These are phyloP conservation scores for Quercus variabilis DNA, from an alignment of 306 rosid genomes.

Conservation along the genomic window DNA sequence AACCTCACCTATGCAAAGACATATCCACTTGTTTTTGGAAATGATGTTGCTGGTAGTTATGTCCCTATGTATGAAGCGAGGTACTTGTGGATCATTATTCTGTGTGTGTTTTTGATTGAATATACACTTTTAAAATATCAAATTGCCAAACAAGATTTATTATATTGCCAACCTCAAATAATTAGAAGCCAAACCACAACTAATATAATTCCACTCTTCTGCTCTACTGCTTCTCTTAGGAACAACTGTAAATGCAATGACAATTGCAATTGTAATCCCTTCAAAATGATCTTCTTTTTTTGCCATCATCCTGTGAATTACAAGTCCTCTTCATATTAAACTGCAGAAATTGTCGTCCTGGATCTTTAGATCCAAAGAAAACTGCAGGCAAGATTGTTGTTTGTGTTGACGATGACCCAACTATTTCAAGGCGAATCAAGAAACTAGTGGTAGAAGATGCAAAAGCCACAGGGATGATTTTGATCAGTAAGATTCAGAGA, in stretches of 20 bases:
- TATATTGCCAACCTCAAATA: not conserved
- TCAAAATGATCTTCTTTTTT: not conserved
- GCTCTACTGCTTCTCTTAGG: too few relatives aligned
- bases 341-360: constrained; percentile 85
- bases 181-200: not conserved
- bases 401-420: constrained; percentile 50
- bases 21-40: constrained; percentile 68
- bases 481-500: constrained; percentile 46
- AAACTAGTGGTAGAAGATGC: constrained; percentile 79
- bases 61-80: constrained; percentile 86
- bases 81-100: constrained; percentile 32
- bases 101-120: not conserved
- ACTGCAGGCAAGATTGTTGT: constrained; percentile 69
- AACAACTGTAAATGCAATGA: too few relatives aligned
- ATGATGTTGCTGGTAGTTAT: constrained; percentile 55
- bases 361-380: constrained; percentile 71
- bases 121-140: not conserved
- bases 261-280: not conserved
- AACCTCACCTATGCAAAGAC: constrained; percentile 56
- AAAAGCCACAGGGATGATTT: constrained; percentile 67
- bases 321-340: constrained; percentile 1
- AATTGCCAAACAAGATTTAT: not conserved
- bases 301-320: not conserved
- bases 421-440: constrained; percentile 59
- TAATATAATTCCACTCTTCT: not conserved